Percentiles rank a stretch among this genome's conserved stretches.
Conservation (phyloP, 768 basidiomycete species). For the Astraeus odoratus region DNA sequence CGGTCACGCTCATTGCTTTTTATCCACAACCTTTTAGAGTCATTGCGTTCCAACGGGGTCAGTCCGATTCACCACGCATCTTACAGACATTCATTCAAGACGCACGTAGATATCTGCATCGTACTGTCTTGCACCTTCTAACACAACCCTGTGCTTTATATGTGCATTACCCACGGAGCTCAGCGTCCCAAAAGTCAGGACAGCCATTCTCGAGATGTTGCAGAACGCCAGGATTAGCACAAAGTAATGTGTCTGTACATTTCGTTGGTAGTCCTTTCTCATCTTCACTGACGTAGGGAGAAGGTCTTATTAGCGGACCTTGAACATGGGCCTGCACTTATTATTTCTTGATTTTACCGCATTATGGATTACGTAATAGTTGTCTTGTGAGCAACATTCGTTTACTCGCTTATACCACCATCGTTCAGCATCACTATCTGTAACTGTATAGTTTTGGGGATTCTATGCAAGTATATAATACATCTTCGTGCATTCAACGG, state of each 20-base stretch:
- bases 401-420: neutral
- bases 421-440: no score
- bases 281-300: conserved; percentile 28
- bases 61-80: conserved; percentile 14
- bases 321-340: conserved; percentile 45
- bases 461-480: neutral
- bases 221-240: conserved; percentile 36
- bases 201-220: conserved; percentile 38
- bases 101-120: conserved; percentile 49
- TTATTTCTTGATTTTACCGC: conserved; percentile 43
- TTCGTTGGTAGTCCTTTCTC: conserved; percentile 1
- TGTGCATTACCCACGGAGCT: conserved; percentile 43
- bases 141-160: conserved; percentile 52
- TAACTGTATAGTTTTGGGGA: neutral
- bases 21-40: conserved; percentile 56
- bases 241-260: conserved; percentile 28
- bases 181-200: conserved; percentile 35
- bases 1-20: conserved; percentile 55
- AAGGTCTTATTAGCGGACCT: conserved; percentile 46
- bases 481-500: neutral
- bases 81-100: conserved; percentile 4
- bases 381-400: neutral
- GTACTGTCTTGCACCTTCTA: conserved; percentile 57
- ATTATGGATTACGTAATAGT: neutral
- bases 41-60: conserved; percentile 56